Conservation (phyloP, 2,329 filamentous ascomycete species). For the Fusarium austroafricanum region DNA sequence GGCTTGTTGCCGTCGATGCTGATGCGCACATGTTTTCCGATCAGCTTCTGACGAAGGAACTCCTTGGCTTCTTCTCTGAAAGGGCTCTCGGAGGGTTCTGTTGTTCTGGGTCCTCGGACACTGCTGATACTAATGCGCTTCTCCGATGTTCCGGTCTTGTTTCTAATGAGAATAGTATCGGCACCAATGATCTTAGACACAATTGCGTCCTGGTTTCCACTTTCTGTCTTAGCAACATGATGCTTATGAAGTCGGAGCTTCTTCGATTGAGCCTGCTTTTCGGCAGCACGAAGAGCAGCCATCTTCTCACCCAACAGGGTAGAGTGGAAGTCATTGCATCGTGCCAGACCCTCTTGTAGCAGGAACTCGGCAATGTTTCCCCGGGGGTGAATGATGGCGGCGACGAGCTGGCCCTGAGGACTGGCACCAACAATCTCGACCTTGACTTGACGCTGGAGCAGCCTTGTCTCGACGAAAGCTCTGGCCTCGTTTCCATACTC, state of each 20-base stretch:
- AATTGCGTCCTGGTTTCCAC: constrained; percentile 78
- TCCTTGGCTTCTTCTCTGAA: constrained; percentile 97
- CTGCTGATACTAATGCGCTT: constrained; percentile 94
- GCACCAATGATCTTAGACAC: constrained; percentile 89
- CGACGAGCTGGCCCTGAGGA: constrained; percentile 92
- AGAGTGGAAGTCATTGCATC: constrained; percentile 96
- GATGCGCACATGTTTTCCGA: constrained; percentile 94
- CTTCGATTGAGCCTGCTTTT: constrained; percentile 83
- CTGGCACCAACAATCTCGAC: constrained; percentile 87
- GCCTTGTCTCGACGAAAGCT: constrained; percentile 84
- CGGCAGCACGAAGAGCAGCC: constrained; percentile 84
- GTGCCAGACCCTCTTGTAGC: constrained; percentile 87
- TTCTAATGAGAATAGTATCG: constrained; percentile 88
- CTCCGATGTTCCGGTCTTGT: constrained; percentile 82
- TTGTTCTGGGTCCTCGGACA: constrained; percentile 89
- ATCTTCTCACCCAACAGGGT: constrained; percentile 91
- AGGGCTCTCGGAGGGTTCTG: constrained; percentile 86
- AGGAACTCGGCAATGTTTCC: constrained; percentile 95
- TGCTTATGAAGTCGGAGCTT: constrained; percentile 85
- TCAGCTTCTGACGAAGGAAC: constrained; percentile 90
- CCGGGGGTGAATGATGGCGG: constrained; percentile 84
- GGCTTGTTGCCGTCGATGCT: constrained; percentile 91
- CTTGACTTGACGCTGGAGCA: constrained; percentile 88
- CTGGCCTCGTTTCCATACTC: constrained; percentile 91
- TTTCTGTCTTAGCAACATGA: constrained; percentile 76